Conservation (phyloP, 768 basidiomycete species). For the Dictyophora rubrovolvata region DNA sequence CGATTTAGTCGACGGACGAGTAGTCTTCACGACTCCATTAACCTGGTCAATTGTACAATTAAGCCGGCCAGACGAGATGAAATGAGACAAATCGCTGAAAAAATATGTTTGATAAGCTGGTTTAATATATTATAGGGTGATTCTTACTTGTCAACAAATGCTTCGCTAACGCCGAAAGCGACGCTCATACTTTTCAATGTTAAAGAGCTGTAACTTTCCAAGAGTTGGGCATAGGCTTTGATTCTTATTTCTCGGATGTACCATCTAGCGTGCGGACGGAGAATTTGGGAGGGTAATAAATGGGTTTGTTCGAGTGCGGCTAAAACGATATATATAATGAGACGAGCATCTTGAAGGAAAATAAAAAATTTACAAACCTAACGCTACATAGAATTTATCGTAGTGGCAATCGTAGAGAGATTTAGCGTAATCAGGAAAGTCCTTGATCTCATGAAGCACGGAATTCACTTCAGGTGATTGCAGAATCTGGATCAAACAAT, state of each 20-base stretch:
- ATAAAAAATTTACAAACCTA: constrained; percentile 43
- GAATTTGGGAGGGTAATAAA: constrained; percentile 78
- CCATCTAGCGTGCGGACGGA: constrained; percentile 77
- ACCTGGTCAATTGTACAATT: constrained; percentile 92
- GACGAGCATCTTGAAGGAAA: constrained; percentile 3
- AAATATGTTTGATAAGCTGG: not conserved
- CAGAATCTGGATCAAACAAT: constrained; percentile 48
- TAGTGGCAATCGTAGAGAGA: constrained; percentile 91
- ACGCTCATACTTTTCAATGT: constrained; percentile 77
- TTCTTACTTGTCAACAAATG: constrained; percentile 78
- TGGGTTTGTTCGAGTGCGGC: constrained; percentile 83
- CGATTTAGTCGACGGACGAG: constrained; percentile 63
- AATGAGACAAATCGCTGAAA: constrained; percentile 81
- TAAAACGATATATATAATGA: constrained; percentile 18
- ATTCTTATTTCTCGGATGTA: constrained; percentile 97
- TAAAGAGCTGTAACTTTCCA: constrained; percentile 85
- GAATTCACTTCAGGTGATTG: constrained; percentile 80
- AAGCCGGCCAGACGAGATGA: constrained; percentile 80
- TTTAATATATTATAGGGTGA: constrained; percentile 1
- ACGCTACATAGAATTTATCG: constrained; percentile 83
- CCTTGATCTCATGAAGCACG: constrained; percentile 71
- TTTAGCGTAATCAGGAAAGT: constrained; percentile 73
- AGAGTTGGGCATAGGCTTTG: constrained; percentile 79
- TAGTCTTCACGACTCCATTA: constrained; percentile 88
- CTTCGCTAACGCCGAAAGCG: constrained; percentile 83